A percentile compares a stretch with the other conserved stretches of the same genome.
phyloP scores from a whole-genome alignment of 371 early-diverging fungal species.

The Fennellomyces sp. region DNA sequence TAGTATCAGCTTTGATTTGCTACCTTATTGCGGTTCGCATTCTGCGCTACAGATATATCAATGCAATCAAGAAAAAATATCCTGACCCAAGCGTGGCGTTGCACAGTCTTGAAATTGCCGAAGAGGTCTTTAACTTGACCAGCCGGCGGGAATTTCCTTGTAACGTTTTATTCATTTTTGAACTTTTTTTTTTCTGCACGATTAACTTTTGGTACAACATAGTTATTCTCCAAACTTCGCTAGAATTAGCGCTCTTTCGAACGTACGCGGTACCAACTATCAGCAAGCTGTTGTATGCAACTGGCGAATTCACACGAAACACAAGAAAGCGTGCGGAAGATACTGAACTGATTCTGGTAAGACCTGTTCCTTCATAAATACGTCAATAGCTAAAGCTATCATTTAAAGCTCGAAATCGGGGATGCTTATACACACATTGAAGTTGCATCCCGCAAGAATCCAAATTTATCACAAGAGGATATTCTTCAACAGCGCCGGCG shows the following conservation, averaged over 20 bases:
- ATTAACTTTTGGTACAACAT: too few relatives aligned
- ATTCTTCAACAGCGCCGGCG: background rate
- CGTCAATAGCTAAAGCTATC: background rate
- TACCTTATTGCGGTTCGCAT: constrained; percentile 42
- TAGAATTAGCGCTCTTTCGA: constrained; percentile 54
- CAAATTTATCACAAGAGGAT: background rate
- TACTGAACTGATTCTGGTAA: constrained; percentile 42
- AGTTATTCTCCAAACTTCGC: constrained; percentile 8
- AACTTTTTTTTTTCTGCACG: background rate
- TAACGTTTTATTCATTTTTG: background rate
- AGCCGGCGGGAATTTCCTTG: constrained; percentile 47
- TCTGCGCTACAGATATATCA: constrained; percentile 34
- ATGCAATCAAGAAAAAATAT: constrained; percentile 38
- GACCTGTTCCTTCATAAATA: background rate
- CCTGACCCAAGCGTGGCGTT: constrained; percentile 49
- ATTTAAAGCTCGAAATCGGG: background rate
- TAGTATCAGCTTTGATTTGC: background rate
- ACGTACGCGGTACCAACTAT: constrained; percentile 55
- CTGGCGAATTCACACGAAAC: constrained; percentile 40
- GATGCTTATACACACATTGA: constrained; percentile 6
- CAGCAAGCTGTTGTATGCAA: constrained; percentile 46
- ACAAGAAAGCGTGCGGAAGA: constrained; percentile 52
- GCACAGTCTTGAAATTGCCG: constrained; percentile 37
- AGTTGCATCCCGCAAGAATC: background rate
- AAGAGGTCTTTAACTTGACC: constrained; percentile 33